Base-by-base conservation (phyloP, 306 rosid genomes). In the Gastrolobium villosum region DNA sequence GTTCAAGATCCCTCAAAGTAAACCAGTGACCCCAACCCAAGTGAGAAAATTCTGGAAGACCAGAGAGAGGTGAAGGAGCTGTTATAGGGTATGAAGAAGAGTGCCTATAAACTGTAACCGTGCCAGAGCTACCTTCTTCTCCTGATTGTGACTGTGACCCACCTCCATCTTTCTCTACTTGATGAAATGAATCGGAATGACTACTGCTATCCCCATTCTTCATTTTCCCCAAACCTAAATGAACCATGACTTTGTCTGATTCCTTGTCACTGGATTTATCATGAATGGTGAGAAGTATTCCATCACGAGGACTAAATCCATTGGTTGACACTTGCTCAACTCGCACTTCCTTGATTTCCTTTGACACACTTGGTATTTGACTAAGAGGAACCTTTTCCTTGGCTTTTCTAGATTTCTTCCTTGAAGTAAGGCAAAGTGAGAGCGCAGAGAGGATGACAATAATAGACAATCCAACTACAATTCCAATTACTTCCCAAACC, bases 21-120 rank as follows among this genome's bases (percentile, higher is more conserved):
- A 94, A 94, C 99, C 99, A 94, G 78, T 94, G 97, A 62, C 99
- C 99, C 99, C 99, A 94, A 65, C 99, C 97, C 85, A 94, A 87
- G 83, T 87, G 97, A 7, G 98, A 92, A 81, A 94, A 90, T 44
- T 94, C 97, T 8, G 97, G 97, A 80, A 94, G 88, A 35, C 97
- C 97, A 54, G 69, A 69, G 13, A 94, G 79, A 35, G 97, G 99
- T 44, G 98, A 94, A 62, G 96, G 97, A 40, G 92, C 94, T n/a
- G 93, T 81, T 34, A 89, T 79, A 41, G 96, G 90, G 72, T 89
- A 49, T 0, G 91, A 88, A 30, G 98, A 86, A 74, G 97, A 84
- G 14, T 89, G 88, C 83, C 82, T 87, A 73, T 84, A 83, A 71
- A 83, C 78, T 0, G 92, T 66, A 49, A 85, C 74, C 0, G 86